Base-by-base conservation (phyloP, 371 early-diverging fungal genomes). In the Apophysomyces sp. region DNA sequence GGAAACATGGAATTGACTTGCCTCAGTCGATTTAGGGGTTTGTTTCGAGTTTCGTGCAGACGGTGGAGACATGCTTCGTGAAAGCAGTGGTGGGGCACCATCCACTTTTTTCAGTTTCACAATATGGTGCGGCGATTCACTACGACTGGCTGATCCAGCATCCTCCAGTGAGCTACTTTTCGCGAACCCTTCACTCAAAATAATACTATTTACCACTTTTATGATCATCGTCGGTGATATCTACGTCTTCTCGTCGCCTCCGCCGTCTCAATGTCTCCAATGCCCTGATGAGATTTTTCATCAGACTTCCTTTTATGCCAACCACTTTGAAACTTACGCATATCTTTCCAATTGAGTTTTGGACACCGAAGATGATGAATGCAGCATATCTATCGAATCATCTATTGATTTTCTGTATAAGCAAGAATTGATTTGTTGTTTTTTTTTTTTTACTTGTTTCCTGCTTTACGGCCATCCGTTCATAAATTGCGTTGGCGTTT, bases 381-480 rank as follows among this genome's bases (percentile, higher is more conserved):
- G 62, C 31, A 44, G 30, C 13, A 54, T 30, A 56, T 61, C 61
- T 9, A 52, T 30, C 24, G 52, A 12, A 29, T 60, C 57, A 37
- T 65, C 60, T 55, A 52, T 18, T n/a, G 21, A 21, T 16, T 44
- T 21, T n/a, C 49, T 52, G 21, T 37, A 12, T 28, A 39, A 44
- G 15, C n/a, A 16, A 51, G 37, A 37, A 24, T 18, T 11, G 31
- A 27, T 51, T 41, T 55, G n/a, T 37, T 24, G 24, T 31, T 12
- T 36, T 49, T n/a, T 21, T 9, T 9, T 68, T 61, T 61, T 51
- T 55, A 60, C 68, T 56, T 57, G 61, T 32, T 54, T 77, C 77
- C 65, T 74, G 74, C 36, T 77, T 77, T 16, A 69, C 64, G 28
- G 66, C 58, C 64, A 65, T 71, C 53, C 65, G 66, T 32, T 73